These are phyloP conservation scores for Nakazawaea sp. DNA, from an alignment of 805 yeast species.

Conservation along the genomic window DNA sequence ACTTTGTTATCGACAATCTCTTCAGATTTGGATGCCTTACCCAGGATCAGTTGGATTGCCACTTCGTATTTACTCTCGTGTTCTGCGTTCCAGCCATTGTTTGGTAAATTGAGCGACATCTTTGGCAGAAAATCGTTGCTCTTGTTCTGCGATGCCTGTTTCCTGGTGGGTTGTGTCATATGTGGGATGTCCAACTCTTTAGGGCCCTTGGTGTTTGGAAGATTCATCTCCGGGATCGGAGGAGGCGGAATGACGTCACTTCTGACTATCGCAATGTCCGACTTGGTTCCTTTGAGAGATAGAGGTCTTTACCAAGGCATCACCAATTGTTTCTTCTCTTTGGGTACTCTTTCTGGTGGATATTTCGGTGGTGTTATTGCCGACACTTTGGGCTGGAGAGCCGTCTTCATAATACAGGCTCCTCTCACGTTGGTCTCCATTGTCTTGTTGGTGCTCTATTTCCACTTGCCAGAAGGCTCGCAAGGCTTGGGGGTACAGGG, in stretches of 20 bases:
- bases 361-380: conserved; percentile 52
- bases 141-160: conserved; percentile 45
- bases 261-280: conserved; percentile 72
- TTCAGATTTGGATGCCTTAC: conserved; percentile 58
- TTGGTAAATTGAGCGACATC: conserved; percentile 65
- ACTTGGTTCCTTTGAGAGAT: conserved; percentile 71
- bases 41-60: conserved; percentile 67
- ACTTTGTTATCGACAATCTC: conserved; percentile 62
- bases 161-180: conserved; percentile 49
- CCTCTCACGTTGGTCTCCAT: conserved; percentile 44
- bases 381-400: conserved; percentile 58
- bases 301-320: conserved; percentile 85
- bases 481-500: conserved; percentile 19
- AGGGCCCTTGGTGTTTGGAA: conserved; percentile 39
- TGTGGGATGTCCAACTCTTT: conserved; percentile 47
- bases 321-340: conserved; percentile 70
- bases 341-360: conserved; percentile 77
- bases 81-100: conserved; percentile 69
- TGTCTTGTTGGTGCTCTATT: conserved; percentile 27
- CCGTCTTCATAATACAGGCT: conserved; percentile 48
- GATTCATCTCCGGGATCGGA: conserved; percentile 81
- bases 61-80: conserved; percentile 62
- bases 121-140: conserved; percentile 57
- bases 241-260: conserved; percentile 85
- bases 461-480: conserved; percentile 34